A percentile compares a stretch with the other conserved stretches of the same genome.
phyloP scores from a whole-genome alignment of 345 rosid genomes.

The Eutrema heterophyllum region DNA sequence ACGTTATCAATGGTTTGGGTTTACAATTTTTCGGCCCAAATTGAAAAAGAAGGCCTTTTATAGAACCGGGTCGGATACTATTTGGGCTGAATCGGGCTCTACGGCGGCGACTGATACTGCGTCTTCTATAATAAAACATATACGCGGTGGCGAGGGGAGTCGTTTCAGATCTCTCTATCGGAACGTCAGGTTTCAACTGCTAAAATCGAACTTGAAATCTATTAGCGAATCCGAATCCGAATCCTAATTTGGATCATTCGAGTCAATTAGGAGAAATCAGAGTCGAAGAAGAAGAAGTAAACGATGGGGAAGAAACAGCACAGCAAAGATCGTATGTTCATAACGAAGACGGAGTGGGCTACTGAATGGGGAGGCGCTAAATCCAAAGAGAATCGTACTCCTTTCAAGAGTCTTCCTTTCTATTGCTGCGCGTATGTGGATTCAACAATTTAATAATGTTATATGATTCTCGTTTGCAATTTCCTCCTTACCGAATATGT shows the following conservation, averaged over 20 bases:
- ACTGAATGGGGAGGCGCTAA: conserved; percentile 99
- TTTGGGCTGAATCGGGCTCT: background rate
- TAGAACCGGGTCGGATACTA: background rate
- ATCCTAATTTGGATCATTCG: background rate
- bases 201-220: background rate
- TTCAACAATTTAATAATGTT: background rate
- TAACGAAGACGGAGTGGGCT: conserved; percentile 96
- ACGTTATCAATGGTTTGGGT: background rate
- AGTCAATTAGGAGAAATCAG: background rate
- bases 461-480: background rate
- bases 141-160: conserved; percentile 9
- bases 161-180: conserved; percentile 18
- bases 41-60: background rate
- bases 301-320: conserved; percentile 97
- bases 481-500: background rate
- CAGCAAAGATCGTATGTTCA: conserved; percentile 95
- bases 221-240: background rate
- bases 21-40: background rate
- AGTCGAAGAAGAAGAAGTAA: conserved; percentile 6
- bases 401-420: conserved; percentile 93
- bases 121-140: background rate
- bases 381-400: conserved; percentile 63
- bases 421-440: conserved; percentile 87
- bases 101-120: conserved; percentile 15
- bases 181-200: background rate